Base-by-base conservation (phyloP, 768 basidiomycete genomes). In the Mycena capillaripes region DNA sequence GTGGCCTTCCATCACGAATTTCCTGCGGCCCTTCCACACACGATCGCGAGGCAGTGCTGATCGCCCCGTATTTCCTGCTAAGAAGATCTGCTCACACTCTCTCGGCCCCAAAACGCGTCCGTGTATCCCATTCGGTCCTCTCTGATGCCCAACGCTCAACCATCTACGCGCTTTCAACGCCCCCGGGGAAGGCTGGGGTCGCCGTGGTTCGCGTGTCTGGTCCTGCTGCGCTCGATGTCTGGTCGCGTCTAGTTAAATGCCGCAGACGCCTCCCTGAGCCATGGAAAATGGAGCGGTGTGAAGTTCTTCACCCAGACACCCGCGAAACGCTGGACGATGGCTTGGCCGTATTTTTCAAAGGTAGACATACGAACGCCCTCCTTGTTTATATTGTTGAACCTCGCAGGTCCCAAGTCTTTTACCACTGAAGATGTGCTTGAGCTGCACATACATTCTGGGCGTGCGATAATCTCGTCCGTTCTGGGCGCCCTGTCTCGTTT, bases 151-250 rank as follows among this genome's bases (percentile, higher is more conserved):
- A 95, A 78, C 84, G 87, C n/a, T 77, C 81, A 27, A 97, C 96
- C 3, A 95, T 97, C 55, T 97, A 93, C 78, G 96, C 96, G 1
- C 86, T 97, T 30, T 95, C 96, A 0, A 96, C 95, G 0, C 94
- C 96, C 2, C 90, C 93, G 3, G 96, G 95, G 1, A 95, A 92
- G 72, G 95, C 89, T 4, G 96, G 96, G 19, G 88, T 97, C 21
- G 95, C 92, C 1, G 91, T 97, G 44, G 83, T 97, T 61, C 88
- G 96, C 69, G 84, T 97, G 11, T 96, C 95, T 2, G 96, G 96
- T 0, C 94, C 94, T 1, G 89, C 90, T 52, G 92, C 91, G 0
- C 79, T 87, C 25, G 74, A 82, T 0, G 94, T 95, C 2, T 94
- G 92, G 89, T 80, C 82, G 40, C 79, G 76, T 4, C 85, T 96